Evolutionary conservation across 768 basidiomycete species (phyloP).

Genomic region (Panellus pusillus): DNA sequence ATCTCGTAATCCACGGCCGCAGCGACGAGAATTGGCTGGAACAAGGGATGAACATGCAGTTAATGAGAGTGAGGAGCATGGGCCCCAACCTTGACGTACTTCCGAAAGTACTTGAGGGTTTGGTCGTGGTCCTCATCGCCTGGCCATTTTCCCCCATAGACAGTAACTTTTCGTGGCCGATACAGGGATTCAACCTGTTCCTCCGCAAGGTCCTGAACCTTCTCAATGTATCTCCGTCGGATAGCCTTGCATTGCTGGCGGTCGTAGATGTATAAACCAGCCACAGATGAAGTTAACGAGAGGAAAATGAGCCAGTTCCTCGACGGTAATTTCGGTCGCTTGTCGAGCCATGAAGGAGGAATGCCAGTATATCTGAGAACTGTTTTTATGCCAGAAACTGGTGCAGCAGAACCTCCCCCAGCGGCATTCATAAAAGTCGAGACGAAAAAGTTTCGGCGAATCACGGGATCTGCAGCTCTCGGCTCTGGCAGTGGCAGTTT

Average conservation of each 20-base stretch:
- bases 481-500: no score
- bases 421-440: conserved; percentile 12
- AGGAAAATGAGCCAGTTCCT: conserved; percentile 96
- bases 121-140: conserved; percentile 92
- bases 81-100: conserved; percentile 88
- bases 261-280: conserved; percentile 85
- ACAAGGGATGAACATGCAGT: conserved; percentile 9
- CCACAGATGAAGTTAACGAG: conserved; percentile 64
- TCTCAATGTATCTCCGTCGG: conserved; percentile 73
- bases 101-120: conserved; percentile 85
- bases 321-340: conserved; percentile 83
- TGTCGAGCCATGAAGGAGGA: conserved; percentile 76
- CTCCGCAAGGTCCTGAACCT: conserved; percentile 76
- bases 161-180: conserved; percentile 74
- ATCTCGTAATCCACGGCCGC: conserved; percentile 93
- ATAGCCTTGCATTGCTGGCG: conserved; percentile 77
- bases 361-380: conserved; percentile 71
- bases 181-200: conserved; percentile 64
- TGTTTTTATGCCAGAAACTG: conserved; percentile 54
- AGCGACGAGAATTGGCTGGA: conserved; percentile 88
- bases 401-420: background rate
- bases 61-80: conserved; percentile 16
- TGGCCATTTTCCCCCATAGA: conserved; percentile 90
- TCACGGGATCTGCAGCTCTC: no score
- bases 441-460: background rate